Evolutionary conservation across 805 yeast genomes (phyloP).

Genomic region (Wickerhamomyces alni): DNA sequence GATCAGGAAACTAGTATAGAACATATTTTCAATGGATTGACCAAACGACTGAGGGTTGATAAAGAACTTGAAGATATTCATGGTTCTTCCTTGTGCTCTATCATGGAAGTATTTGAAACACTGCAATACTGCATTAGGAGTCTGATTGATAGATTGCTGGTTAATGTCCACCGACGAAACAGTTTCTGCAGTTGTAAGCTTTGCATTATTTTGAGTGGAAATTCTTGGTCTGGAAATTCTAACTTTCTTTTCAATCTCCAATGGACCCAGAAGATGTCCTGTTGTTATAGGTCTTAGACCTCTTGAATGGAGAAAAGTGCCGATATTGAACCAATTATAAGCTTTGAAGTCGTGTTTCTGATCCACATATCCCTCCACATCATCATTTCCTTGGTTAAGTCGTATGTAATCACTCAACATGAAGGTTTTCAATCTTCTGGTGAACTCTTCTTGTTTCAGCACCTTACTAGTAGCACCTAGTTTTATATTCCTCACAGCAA

Average conservation of each 20-base stretch:
- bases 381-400: constrained; percentile 17
- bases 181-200: constrained; percentile 46
- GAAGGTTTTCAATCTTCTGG: constrained; percentile 31
- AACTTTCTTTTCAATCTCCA: constrained; percentile 50
- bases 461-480: constrained; percentile 51
- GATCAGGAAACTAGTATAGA: constrained; percentile 74
- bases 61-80: constrained; percentile 60
- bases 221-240: constrained; percentile 29
- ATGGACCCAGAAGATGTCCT: constrained; percentile 68
- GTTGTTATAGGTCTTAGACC: constrained; percentile 43
- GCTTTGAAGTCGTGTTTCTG: constrained; percentile 32
- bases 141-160: constrained; percentile 47
- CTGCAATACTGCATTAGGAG: constrained; percentile 56
- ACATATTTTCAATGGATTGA: constrained; percentile 78
- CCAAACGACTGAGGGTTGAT: constrained; percentile 73
- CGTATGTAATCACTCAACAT: constrained; percentile 28
- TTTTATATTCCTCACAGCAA: constrained; percentile 56
- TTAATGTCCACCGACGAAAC: constrained; percentile 48
- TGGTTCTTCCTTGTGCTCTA: constrained; percentile 29
- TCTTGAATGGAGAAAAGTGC: constrained; percentile 41
- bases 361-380: constrained; percentile 19
- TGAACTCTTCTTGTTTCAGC: constrained; percentile 42
- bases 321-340: constrained; percentile 56
- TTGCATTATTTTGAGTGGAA: constrained; percentile 37
- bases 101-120: constrained; percentile 38